A percentile compares a stretch with the other conserved stretches of the same genome.
phyloP scores from a whole-genome alignment of 176 grass and related monocot genomes.

The Eleusine indica region DNA sequence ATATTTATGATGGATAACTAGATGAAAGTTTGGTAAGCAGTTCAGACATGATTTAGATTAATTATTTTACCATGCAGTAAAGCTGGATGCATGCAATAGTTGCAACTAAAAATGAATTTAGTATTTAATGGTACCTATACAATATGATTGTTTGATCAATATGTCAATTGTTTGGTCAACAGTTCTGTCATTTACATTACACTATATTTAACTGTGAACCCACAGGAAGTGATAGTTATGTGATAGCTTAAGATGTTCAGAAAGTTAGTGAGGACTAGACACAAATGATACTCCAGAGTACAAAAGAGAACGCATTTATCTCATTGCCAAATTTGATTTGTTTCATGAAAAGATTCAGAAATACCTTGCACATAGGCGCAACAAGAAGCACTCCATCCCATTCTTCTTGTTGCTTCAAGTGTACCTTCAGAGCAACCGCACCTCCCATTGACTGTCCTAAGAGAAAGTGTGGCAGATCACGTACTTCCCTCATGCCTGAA shows the following conservation, averaged over 20 bases:
- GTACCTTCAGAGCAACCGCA: constrained; percentile 87
- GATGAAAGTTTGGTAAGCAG: neutral
- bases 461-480: constrained; percentile 67
- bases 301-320: constrained; percentile 15
- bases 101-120: constrained; percentile 22
- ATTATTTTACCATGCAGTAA: neutral
- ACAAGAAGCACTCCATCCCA: constrained; percentile 96
- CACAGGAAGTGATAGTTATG: neutral
- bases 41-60: constrained; percentile 1
- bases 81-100: constrained; percentile 1
- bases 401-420: constrained; percentile 74
- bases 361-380: constrained; percentile 97
- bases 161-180: neutral
- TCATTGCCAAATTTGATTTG: constrained; percentile 6
- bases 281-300: neutral
- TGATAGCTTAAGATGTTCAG: neutral
- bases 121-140: neutral
- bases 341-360: constrained; percentile 14
- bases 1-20: constrained; percentile 12
- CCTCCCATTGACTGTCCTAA: constrained; percentile 99
- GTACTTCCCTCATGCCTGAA: constrained; percentile 63
- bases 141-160: constrained; percentile 4
- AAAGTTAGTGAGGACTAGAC: constrained; percentile 8
- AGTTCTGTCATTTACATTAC: constrained; percentile 13
- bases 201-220: constrained; percentile 3